Conservation (phyloP, 192 early-diverging fungal genomes). For the Chytriomyces sp. region DNA sequence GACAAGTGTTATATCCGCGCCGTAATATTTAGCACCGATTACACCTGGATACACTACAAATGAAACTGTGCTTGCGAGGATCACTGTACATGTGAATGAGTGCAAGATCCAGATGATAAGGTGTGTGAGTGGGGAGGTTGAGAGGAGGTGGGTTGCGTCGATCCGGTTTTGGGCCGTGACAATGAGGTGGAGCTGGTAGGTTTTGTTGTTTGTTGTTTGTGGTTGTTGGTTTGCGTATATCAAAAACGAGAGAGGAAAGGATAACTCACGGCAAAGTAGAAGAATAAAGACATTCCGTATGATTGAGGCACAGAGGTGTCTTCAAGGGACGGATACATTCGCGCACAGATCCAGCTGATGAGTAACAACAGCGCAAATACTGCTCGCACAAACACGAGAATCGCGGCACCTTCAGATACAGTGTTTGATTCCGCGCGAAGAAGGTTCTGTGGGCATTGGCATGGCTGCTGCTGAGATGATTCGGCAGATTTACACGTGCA, state of each 20-base stretch:
- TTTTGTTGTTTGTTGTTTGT: not conserved
- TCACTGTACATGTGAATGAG: slow-evolving; percentile 13
- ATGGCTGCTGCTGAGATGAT: not conserved
- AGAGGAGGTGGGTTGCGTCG: slow-evolving; percentile 1
- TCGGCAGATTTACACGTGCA: not conserved
- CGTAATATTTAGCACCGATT: not conserved
- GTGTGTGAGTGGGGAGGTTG: slow-evolving; percentile 4
- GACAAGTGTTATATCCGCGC: not conserved
- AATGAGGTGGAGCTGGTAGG: slow-evolving; percentile 7
- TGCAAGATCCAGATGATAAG: slow-evolving; percentile 21
- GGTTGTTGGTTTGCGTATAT: not conserved
- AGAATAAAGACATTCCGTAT: slow-evolving; percentile 15
- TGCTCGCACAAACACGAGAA: not conserved
- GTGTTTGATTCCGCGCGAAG: not conserved
- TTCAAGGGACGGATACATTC: no score
- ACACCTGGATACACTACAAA: slow-evolving; percentile 1
- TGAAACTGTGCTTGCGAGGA: slow-evolving; percentile 5
- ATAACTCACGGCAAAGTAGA: slow-evolving; percentile 16
- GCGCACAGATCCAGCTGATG: not conserved
- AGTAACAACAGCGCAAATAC: not conserved
- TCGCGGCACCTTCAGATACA: not conserved
- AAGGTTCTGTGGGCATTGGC: not conserved
- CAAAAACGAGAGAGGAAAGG: not conserved
- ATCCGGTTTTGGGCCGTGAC: not conserved
- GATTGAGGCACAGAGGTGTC: not conserved